Base-by-base conservation (phyloP, 176 grass and related monocot species). In the Elaeis guineensis region DNA sequence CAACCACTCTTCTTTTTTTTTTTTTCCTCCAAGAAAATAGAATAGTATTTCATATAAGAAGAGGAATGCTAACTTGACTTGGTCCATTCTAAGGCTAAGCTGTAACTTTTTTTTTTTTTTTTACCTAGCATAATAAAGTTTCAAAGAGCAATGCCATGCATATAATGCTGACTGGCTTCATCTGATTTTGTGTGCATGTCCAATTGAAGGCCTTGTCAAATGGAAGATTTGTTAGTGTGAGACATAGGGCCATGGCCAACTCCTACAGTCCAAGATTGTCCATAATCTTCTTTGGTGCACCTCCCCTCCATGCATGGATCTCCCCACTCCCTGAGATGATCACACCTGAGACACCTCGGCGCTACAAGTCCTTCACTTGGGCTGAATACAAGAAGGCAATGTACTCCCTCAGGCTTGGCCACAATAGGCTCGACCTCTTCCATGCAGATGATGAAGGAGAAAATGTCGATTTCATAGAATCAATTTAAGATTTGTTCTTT, bases 381-480 rank as follows among this genome's bases (percentile, higher is more conserved):
- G 75, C 62, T 4, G 93, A 98, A 67, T 98, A 89, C 84, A 97
- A 97, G 81, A 91, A 73, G 79, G 69, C 76, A 24, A 98, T 98
- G 93, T 98, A 92, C 55, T 64, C 65, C 56, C 79, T 78, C 30
- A 80, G 84, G 66, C 84, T 92, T 3, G 85, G 84, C 77, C 67
- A 89, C 62, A 78, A 77, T 61, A 81, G 87, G 1, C 93, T 98
- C 35, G 76, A 92, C 21, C 76, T 89, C 67, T 98, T 92, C 72
- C 77, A 32, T 9, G 63, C 24, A 19, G 68, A 81, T 1, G 49
- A 75, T 2, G 30, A 17, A 21, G 21, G 71, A 2, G 51, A 48
- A 14, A 64, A 3, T 1, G 21, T 50, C 2, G 22, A 3, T 21
- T 55, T 25, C 72, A 56, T 44, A 12, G 3, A 44, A 44, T 14